These are phyloP conservation scores for Coelastrella sp. DNA, from an alignment of 139 green algal genomes.

Conservation along the genomic window DNA sequence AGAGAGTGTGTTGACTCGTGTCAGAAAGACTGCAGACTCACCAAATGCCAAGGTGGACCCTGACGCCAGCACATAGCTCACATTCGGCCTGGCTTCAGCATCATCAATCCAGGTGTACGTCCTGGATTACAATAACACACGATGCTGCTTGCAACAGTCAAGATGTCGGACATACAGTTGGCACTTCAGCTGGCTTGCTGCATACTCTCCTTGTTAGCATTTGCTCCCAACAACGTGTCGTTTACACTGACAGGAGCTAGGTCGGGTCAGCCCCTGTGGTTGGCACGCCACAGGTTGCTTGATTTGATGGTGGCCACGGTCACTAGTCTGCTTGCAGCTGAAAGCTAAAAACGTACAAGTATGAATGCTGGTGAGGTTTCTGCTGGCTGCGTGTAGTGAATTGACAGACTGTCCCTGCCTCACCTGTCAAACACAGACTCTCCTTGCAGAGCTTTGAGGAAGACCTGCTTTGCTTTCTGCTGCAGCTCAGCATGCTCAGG, in stretches of 20 bases:
- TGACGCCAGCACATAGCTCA: constrained; percentile 48
- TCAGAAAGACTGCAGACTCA: neutral
- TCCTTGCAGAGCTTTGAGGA: constrained; percentile 41
- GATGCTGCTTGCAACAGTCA: neutral
- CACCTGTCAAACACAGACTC: constrained; percentile 46
- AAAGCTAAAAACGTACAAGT: neutral
- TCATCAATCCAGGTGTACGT: constrained; percentile 51
- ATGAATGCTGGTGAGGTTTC: too few relatives aligned
- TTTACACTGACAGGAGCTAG: too few relatives aligned
- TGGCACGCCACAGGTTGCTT: too few relatives aligned
- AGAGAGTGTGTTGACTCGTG: neutral
- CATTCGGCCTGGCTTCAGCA: constrained; percentile 17
- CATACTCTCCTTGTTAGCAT: too few relatives aligned
- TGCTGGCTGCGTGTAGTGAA: too few relatives aligned
- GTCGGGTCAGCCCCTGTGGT: too few relatives aligned
- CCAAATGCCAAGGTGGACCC: constrained; percentile 42
- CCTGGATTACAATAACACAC: neutral
- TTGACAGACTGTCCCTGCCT: too few relatives aligned
- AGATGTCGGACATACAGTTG: neutral
- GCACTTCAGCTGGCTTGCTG: too few relatives aligned
- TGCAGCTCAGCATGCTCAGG: constrained; percentile 39
- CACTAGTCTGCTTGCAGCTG: neutral
- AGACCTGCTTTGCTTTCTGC: constrained; percentile 48
- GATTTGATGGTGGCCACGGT: neutral
- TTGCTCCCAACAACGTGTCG: too few relatives aligned